phyloP scores from a whole-genome alignment of 129 eudicot species.

The Glebionis coronaria region DNA sequence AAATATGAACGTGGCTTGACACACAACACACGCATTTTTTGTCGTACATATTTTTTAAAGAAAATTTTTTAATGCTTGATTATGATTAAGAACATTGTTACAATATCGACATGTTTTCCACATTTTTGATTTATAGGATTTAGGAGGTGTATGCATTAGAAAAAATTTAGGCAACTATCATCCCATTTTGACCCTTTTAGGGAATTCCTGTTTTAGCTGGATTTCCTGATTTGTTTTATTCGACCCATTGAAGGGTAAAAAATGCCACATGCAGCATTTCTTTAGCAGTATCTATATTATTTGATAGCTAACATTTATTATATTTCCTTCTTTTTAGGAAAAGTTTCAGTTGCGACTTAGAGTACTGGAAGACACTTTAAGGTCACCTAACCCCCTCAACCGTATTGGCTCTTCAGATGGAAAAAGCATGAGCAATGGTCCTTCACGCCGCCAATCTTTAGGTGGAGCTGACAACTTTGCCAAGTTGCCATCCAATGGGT shows the following conservation, averaged over 20 bases:
- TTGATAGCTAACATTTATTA: neutral
- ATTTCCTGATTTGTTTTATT: neutral
- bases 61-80: no score
- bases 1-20: no score
- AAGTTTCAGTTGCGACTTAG: conserved; percentile 70
- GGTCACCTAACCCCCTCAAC: conserved; percentile 50
- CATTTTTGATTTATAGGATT: no score
- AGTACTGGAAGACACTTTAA: conserved; percentile 83
- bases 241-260: neutral
- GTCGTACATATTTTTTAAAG: no score
- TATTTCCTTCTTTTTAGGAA: conserved; percentile 42
- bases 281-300: neutral
- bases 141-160: neutral
- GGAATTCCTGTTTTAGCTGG: neutral
- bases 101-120: no score
- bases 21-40: no score
- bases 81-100: no score
- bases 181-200: neutral
- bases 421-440: conserved; percentile 55
- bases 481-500: conserved; percentile 73
- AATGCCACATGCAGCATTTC: conserved; percentile 7
- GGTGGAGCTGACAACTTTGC: conserved; percentile 87
- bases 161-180: neutral
- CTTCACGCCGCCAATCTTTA: conserved; percentile 75
- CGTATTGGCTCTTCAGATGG: conserved; percentile 47